These are phyloP conservation scores for Salvia hispanica DNA, from an alignment of 257 asterid species.

Conservation along the genomic window DNA sequence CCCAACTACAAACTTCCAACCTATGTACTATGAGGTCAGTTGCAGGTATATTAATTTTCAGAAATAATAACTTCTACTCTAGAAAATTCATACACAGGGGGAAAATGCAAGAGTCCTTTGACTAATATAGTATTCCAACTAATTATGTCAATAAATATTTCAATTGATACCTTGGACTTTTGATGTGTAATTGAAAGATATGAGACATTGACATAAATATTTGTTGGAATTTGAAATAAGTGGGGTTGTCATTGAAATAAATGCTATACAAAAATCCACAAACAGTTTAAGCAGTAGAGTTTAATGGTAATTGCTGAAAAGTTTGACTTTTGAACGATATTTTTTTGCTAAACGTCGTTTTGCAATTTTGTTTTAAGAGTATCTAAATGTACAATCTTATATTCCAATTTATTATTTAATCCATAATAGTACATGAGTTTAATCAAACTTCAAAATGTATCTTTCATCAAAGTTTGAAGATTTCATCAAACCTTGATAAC, in stretches of 20 bases:
- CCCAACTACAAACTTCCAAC: constrained; percentile 12
- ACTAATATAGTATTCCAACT: constrained; percentile 15
- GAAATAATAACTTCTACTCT: neutral
- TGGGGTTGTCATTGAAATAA: too few relatives aligned
- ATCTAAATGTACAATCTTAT: neutral
- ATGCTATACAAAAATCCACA: too few relatives aligned
- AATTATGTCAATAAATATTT: neutral
- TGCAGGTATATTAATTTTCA: neutral
- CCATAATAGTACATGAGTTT: neutral
- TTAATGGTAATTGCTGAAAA: constrained; percentile 1
- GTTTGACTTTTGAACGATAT: neutral
- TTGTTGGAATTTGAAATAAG: too few relatives aligned
- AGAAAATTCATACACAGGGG: neutral
- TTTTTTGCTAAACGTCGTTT: neutral
- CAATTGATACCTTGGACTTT: too few relatives aligned
- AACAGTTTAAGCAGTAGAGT: neutral
- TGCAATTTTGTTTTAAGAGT: constrained; percentile 9
- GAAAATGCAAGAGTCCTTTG: constrained; percentile 18
- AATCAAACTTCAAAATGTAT: too few relatives aligned
- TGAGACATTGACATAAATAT: too few relatives aligned
- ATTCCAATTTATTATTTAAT: neutral
- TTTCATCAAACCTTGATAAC: too few relatives aligned
- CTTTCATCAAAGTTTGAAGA: too few relatives aligned
- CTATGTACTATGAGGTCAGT: neutral
- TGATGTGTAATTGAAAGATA: too few relatives aligned